These are phyloP conservation scores for Prunella vulgaris DNA, from an alignment of 257 asterid genomes.

Conservation along the genomic window DNA sequence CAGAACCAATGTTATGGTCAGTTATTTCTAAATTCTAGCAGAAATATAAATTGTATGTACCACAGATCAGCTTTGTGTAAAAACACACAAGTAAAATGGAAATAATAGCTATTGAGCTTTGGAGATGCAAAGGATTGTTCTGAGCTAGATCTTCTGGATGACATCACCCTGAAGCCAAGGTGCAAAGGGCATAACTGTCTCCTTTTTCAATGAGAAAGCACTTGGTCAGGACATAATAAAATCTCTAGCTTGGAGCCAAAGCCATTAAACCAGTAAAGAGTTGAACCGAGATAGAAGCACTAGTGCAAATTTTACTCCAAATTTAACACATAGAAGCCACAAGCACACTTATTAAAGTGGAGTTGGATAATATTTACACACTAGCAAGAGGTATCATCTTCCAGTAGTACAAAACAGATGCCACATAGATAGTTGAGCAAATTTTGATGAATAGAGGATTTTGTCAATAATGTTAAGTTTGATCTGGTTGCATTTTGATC, in stretches of 20 bases:
- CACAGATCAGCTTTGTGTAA: conserved; percentile 14
- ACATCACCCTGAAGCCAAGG: background rate
- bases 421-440: background rate
- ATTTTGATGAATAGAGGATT: background rate
- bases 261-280: background rate
- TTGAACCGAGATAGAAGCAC: background rate
- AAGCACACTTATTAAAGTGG: background rate
- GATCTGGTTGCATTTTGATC: background rate
- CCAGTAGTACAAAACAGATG: conserved; percentile 3
- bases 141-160: conserved; percentile 1
- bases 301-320: background rate
- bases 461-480: conserved; percentile 9
- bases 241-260: background rate
- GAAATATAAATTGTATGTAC: conserved; percentile 5
- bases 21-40: conserved; percentile 3
- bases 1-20: conserved; percentile 21
- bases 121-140: background rate
- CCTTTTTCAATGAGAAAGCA: background rate
- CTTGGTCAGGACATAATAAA: background rate
- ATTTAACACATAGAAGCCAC: conserved; percentile 1
- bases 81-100: no score
- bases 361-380: background rate
- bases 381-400: background rate
- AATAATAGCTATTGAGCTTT: background rate
- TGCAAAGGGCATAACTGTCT: background rate